These are phyloP conservation scores for Didymella lethalis DNA, from an alignment of 2,329 filamentous ascomycete species.

Conservation along the genomic window DNA sequence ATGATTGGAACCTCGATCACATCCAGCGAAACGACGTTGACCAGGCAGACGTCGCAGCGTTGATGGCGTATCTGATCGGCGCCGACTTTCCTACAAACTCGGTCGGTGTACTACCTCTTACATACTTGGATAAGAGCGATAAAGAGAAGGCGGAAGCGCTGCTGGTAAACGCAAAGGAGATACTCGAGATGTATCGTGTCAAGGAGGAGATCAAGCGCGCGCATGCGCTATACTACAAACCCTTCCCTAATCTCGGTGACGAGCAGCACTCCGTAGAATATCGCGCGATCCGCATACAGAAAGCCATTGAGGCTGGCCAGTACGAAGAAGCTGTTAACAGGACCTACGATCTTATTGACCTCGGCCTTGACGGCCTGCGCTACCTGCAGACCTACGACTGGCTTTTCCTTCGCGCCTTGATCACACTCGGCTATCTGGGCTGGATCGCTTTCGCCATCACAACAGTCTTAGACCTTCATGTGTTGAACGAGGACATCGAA, in stretches of 20 bases:
- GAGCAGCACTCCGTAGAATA: constrained; percentile 69
- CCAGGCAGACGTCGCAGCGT: constrained; percentile 90
- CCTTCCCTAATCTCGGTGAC: constrained; percentile 75
- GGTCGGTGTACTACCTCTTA: constrained; percentile 87
- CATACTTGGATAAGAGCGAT: constrained; percentile 76
- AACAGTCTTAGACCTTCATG: constrained; percentile 86
- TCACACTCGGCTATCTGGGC: constrained; percentile 89
- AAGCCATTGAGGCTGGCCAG: constrained; percentile 70
- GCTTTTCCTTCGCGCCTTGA: constrained; percentile 88
- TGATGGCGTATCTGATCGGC: constrained; percentile 93
- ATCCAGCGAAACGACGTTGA: constrained; percentile 88
- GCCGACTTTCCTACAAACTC: constrained; percentile 94
- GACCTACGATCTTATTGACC: constrained; percentile 77
- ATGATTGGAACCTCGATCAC: constrained; percentile 83
- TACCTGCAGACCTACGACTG: constrained; percentile 99
- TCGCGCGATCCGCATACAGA: constrained; percentile 72
- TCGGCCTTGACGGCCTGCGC: constrained; percentile 81
- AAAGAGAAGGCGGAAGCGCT: constrained; percentile 84
- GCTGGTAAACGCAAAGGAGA: constrained; percentile 82
- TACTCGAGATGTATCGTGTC: constrained; percentile 94
- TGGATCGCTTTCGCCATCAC: constrained; percentile 95
- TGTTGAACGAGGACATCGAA: constrained; percentile 74
- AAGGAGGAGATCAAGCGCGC: constrained; percentile 87
- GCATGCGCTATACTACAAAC: constrained; percentile 77
- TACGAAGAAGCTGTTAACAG: constrained; percentile 81